These are phyloP conservation scores for Medicago ruthenica DNA, from an alignment of 306 rosid species.

Conservation along the genomic window DNA sequence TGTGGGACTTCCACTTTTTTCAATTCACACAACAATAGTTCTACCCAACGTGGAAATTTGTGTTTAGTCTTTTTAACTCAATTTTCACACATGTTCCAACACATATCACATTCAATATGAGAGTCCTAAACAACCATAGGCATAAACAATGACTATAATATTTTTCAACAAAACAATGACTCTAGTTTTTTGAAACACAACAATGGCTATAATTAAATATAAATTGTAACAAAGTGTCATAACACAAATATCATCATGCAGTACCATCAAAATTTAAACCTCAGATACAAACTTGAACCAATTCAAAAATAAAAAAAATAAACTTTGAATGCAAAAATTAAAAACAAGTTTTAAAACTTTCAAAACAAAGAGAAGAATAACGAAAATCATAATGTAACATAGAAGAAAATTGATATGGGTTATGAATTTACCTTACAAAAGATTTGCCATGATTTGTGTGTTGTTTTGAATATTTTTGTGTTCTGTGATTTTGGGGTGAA, in stretches of 20 bases:
- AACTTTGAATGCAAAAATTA: background rate
- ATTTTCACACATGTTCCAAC: no score
- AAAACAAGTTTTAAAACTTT: background rate
- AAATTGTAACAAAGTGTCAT: background rate
- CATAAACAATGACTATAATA: no score
- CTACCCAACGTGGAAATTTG: no score
- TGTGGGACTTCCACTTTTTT: no score
- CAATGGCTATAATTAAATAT: no score
- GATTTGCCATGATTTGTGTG: background rate
- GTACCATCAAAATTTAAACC: background rate
- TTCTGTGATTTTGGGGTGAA: background rate
- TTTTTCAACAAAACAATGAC: no score
- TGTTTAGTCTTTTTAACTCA: no score
- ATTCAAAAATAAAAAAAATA: background rate
- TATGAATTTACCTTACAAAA: constrained; percentile 15
- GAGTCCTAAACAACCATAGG: no score
- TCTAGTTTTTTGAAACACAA: no score
- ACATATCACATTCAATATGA: no score
- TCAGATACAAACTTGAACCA: background rate
- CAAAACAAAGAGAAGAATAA: background rate
- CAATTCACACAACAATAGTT: no score
- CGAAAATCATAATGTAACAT: background rate
- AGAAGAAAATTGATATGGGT: background rate
- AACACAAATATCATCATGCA: background rate
- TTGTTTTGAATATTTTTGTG: background rate